Conservation (phyloP, 192 early-diverging fungal genomes). For the Coemansia sp. region DNA sequence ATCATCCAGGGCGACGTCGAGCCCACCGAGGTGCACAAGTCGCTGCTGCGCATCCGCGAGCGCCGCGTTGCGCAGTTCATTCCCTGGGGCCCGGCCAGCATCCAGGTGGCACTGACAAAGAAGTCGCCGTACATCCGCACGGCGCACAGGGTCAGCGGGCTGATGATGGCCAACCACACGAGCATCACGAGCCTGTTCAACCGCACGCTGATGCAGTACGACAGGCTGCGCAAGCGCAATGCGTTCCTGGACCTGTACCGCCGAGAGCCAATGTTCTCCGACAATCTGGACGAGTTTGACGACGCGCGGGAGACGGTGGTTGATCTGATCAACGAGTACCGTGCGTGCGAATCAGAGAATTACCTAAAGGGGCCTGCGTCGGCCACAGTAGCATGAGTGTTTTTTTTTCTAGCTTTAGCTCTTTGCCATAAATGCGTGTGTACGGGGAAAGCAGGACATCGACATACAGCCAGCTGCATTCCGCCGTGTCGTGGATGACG, state of each 20-base stretch:
- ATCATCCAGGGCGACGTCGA: constrained; percentile 99
- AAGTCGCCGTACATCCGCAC: constrained; percentile 93
- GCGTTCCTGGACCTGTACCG: constrained; percentile 95
- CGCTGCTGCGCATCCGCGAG: constrained; percentile 91
- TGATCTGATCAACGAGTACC: constrained; percentile 91
- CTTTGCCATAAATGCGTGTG: no score
- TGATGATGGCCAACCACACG: constrained; percentile 99
- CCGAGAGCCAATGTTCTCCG: constrained; percentile 74
- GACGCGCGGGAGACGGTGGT: constrained; percentile 82
- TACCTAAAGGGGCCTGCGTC: constrained; percentile 55
- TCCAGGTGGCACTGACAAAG: constrained; percentile 93
- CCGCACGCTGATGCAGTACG: constrained; percentile 89
- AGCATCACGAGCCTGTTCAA: constrained; percentile 90
- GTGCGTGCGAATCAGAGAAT: constrained; percentile 87
- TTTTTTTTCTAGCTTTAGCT: no score
- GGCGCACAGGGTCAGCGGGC: constrained; percentile 88
- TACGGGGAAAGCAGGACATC: no score
- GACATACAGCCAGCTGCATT: no score
- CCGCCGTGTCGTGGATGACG: no score
- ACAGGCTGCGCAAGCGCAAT: constrained; percentile 88
- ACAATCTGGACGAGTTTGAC: constrained; percentile 90
- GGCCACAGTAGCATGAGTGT: no score
- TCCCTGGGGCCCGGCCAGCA: constrained; percentile 98
- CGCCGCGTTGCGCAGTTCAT: constrained; percentile 93
- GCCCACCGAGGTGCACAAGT: constrained; percentile 99